Conservation (phyloP, 306 rosid genomes). For the Chamaecrista fasciculata region DNA sequence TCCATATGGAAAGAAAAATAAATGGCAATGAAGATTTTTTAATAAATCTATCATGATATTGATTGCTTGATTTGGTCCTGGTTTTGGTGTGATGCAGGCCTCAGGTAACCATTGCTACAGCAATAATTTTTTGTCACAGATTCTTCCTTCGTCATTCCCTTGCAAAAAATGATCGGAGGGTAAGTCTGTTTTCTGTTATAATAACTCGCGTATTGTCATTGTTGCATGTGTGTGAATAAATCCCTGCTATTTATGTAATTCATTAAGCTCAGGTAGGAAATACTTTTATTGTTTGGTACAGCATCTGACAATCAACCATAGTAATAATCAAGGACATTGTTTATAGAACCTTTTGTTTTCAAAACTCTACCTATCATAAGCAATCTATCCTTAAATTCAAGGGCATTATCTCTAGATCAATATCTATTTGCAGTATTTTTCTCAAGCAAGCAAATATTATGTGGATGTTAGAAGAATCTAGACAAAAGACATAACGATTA, state of each 20-base stretch:
- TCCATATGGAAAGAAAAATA: not conserved
- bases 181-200: slow-evolving; percentile 41
- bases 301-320: not conserved
- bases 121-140: slow-evolving; percentile 94
- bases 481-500: not conserved
- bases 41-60: slow-evolving; percentile 21
- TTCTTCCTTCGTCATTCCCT: slow-evolving; percentile 95
- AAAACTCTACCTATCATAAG: not conserved
- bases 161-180: slow-evolving; percentile 94
- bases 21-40: not conserved
- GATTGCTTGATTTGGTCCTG: not conserved
- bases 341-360: not conserved
- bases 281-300: not conserved
- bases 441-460: not conserved
- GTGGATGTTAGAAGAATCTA: not conserved
- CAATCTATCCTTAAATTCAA: not conserved
- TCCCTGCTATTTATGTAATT: not conserved
- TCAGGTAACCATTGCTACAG: slow-evolving; percentile 96
- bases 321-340: not conserved
- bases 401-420: not conserved
- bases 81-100: slow-evolving; percentile 65
- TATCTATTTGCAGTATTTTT: not conserved
- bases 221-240: not conserved
- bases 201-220: slow-evolving; percentile 1
- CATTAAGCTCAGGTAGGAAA: not conserved